phyloP scores from a whole-genome alignment of 768 basidiomycete genomes.

The Suillus ampliporus region DNA sequence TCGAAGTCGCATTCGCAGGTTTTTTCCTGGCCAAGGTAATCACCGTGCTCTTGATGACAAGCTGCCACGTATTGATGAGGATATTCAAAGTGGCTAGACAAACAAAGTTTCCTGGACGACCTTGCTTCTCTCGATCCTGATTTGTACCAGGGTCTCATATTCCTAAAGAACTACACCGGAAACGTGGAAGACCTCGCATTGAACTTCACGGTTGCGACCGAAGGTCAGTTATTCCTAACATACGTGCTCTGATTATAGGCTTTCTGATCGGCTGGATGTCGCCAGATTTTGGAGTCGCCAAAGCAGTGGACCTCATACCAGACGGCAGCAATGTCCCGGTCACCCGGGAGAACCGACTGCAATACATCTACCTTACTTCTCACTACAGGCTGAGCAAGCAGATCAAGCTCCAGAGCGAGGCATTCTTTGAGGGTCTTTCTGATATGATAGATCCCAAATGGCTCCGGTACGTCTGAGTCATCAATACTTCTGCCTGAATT shows the following conservation, averaged over 20 bases:
- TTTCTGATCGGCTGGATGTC: constrained; percentile 6
- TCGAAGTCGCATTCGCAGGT: constrained; percentile 92
- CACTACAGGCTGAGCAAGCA: constrained; percentile 89
- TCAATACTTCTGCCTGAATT: background rate
- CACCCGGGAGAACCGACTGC: constrained; percentile 86
- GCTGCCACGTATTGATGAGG: background rate
- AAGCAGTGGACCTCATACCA: constrained; percentile 77
- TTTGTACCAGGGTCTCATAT: constrained; percentile 89
- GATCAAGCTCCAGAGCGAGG: constrained; percentile 82
- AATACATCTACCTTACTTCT: constrained; percentile 89
- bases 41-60: background rate
- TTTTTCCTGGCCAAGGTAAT: constrained; percentile 91
- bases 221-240: constrained; percentile 59
- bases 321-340: constrained; percentile 84
- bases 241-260: background rate
- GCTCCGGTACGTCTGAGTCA: constrained; percentile 58
- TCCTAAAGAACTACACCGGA: constrained; percentile 89
- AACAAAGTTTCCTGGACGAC: constrained; percentile 92
- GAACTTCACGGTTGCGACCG: constrained; percentile 86
- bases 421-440: constrained; percentile 90
- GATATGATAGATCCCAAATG: constrained; percentile 93
- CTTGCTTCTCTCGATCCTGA: constrained; percentile 91
- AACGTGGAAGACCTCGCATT: constrained; percentile 88
- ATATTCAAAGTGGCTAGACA: constrained; percentile 87
- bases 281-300: constrained; percentile 81